Conservation (phyloP, 2,329 filamentous ascomycete genomes). For the Pseudopithomyces chartarum region DNA sequence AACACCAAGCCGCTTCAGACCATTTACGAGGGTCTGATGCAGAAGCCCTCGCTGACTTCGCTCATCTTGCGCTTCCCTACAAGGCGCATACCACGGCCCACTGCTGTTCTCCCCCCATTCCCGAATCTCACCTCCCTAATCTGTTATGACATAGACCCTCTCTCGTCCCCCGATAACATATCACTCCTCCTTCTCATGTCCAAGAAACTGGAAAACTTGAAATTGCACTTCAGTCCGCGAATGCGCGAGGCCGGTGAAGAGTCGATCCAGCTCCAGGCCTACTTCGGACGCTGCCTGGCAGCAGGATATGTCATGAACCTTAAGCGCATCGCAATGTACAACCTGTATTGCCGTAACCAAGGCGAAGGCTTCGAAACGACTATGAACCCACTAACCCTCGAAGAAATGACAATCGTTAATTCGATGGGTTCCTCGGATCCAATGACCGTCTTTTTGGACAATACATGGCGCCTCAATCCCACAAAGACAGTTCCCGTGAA, state of each 20-base stretch:
- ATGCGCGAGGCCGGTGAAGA: slow-evolving; percentile 65
- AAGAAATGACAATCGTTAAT: slow-evolving; percentile 60
- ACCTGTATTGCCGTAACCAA: slow-evolving; percentile 61
- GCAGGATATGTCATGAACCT: slow-evolving; percentile 53
- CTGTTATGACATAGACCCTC: slow-evolving; percentile 64
- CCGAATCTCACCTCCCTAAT: slow-evolving; percentile 59
- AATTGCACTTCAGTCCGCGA: slow-evolving; percentile 64
- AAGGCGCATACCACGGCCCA: slow-evolving; percentile 62
- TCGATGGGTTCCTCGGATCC: slow-evolving; percentile 53
- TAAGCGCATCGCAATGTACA: slow-evolving; percentile 60
- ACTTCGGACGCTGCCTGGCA: slow-evolving; percentile 61
- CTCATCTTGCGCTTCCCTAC: slow-evolving; percentile 63
- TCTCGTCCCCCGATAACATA: slow-evolving; percentile 68
- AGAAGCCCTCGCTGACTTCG: slow-evolving; percentile 55
- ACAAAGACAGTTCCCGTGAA: slow-evolving; percentile 32
- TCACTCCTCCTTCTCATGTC: slow-evolving; percentile 60
- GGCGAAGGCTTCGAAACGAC: slow-evolving; percentile 51
- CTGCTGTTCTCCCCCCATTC: slow-evolving; percentile 60
- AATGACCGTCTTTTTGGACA: slow-evolving; percentile 60
- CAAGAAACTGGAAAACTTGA: slow-evolving; percentile 59
- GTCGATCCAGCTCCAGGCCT: slow-evolving; percentile 58
- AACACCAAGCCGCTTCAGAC: slow-evolving; percentile 64
- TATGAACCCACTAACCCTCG: slow-evolving; percentile 48
- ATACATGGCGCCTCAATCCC: slow-evolving; percentile 54
- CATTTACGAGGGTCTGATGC: slow-evolving; percentile 61